Base-by-base conservation (phyloP, 345 rosid species). In the Camelina sativa region DNA sequence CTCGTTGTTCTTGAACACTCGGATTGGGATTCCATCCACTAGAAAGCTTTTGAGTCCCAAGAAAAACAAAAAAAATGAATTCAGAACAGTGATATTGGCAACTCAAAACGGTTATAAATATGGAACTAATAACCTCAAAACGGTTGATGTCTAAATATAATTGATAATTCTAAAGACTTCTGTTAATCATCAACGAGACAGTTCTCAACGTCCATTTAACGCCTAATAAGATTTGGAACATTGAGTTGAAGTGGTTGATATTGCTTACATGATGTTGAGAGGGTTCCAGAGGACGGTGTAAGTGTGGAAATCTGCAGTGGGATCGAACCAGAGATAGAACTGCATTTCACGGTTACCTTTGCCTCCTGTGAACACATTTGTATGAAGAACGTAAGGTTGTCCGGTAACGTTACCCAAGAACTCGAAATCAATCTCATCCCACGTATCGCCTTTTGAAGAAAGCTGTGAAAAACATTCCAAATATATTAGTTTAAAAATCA, bases 341-440 rank as follows among this genome's bases (percentile, higher is more conserved):
- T 91, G 96, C 54, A 88, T 90, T 64, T 92, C 97, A n/a, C 85
- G 86, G 69, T 87, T 61, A 40, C 97, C 97, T 71, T 72, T 82
- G 11, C 96, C 97, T 73, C 86, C 86, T 22, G 81, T 84, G 69
- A 73, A 90, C 11, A 92, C 83, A 55, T 92, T 88, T 2, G 92
- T 92, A 50, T 92, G 96, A 25, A 90, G 82, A 68, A 77, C 83
- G 63, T 90, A 89, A 41, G 97, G 97, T 5, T 88, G 82, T 17
- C 93, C 93, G 0, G 86, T 88, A 60, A 82, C 47, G 48, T 92
- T 92, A 2, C 98, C 96, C 65, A 90, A 69, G 82, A 90, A 92
- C 61, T 92, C 94, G 37, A 88, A 87, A 48, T 90, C 97, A 1
- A 92, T 87, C 71, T 90, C 97, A 65, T 92, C 96, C 87, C 88